Conservation (phyloP, 768 basidiomycete species). For the Suillus hirtellus region DNA sequence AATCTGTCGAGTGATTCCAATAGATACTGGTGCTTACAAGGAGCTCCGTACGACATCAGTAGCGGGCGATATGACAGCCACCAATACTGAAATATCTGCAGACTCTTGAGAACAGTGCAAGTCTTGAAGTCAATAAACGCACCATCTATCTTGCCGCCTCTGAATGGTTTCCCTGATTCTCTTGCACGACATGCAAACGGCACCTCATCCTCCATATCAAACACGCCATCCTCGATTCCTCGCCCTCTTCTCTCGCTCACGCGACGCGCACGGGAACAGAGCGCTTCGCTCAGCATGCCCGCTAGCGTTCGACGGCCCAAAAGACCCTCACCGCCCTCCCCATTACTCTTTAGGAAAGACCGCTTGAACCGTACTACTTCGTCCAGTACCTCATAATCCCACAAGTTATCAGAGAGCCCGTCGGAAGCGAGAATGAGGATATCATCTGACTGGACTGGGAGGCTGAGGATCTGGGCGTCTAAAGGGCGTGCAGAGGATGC, state of each 20-base stretch:
- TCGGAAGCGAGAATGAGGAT: constrained; percentile 82
- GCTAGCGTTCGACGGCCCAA: constrained; percentile 58
- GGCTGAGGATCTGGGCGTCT: constrained; percentile 67
- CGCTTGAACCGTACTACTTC: constrained; percentile 65
- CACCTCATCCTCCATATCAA: constrained; percentile 49
- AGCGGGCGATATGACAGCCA: constrained; percentile 61
- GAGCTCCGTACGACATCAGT: constrained; percentile 24
- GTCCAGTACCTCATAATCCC: constrained; percentile 86
- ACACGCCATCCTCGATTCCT: constrained; percentile 24
- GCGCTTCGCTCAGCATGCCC: constrained; percentile 73
- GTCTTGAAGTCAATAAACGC: constrained; percentile 16
- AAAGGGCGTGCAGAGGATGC: constrained; percentile 59
- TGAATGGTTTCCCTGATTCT: constrained; percentile 69
- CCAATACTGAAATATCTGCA: constrained; percentile 65
- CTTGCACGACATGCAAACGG: constrained; percentile 85
- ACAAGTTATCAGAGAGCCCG: constrained; percentile 83
- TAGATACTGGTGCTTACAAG: not conserved
- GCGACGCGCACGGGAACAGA: constrained; percentile 74
- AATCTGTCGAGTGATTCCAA: not conserved
- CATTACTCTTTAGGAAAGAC: constrained; percentile 32
- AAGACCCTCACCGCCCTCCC: constrained; percentile 21
- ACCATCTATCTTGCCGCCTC: constrained; percentile 89
- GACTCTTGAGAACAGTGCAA: constrained; percentile 6
- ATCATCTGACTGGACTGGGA: constrained; percentile 70
- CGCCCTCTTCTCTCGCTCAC: constrained; percentile 55